These are phyloP conservation scores for Verticillium isaacii DNA, from an alignment of 2,329 filamentous ascomycete species.

Conservation along the genomic window DNA sequence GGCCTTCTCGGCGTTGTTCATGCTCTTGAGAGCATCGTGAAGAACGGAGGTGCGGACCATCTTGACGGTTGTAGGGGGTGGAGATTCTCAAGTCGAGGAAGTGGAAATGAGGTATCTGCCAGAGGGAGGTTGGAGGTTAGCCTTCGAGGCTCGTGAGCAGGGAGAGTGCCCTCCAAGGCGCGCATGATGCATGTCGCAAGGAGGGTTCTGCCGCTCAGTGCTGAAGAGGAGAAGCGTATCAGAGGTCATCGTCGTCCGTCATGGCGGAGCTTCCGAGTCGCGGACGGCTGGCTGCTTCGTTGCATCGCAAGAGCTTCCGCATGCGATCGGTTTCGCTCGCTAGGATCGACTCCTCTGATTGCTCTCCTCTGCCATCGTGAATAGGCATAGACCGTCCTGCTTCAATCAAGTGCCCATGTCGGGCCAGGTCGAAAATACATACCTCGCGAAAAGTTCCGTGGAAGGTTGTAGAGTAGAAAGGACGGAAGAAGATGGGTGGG, in stretches of 20 bases:
- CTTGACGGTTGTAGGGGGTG: conserved; percentile 59
- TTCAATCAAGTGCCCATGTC: conserved; percentile 20
- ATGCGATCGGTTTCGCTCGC: not conserved
- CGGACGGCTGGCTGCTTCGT: not conserved
- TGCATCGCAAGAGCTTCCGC: not conserved
- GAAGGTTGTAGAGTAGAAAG: conserved; percentile 5
- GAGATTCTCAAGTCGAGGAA: conserved; percentile 75
- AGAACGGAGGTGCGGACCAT: conserved; percentile 99
- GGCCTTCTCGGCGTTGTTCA: conserved; percentile 99
- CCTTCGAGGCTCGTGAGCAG: conserved; percentile 58
- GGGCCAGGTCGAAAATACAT: conserved; percentile 28
- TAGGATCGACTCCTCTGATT: conserved; percentile 43
- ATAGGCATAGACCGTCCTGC: conserved; percentile 35
- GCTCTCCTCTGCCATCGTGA: conserved; percentile 55
- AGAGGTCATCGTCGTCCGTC: conserved; percentile 4
- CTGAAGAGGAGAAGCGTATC: conserved; percentile 62
- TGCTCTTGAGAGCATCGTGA: conserved; percentile 97
- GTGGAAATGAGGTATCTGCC: conserved; percentile 63
- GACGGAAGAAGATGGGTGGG: conserved; percentile 5
- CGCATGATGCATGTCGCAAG: conserved; percentile 33
- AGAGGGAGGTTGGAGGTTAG: conserved; percentile 44
- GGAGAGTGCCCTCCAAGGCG: conserved; percentile 62
- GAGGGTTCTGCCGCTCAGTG: conserved; percentile 69
- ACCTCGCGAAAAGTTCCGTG: conserved; percentile 30
- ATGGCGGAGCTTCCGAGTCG: not conserved